A percentile compares a stretch with the other conserved stretches of the same genome.
phyloP scores from a whole-genome alignment of 495 filamentous ascomycete species.

The Aspergillus carlsbadensis region DNA sequence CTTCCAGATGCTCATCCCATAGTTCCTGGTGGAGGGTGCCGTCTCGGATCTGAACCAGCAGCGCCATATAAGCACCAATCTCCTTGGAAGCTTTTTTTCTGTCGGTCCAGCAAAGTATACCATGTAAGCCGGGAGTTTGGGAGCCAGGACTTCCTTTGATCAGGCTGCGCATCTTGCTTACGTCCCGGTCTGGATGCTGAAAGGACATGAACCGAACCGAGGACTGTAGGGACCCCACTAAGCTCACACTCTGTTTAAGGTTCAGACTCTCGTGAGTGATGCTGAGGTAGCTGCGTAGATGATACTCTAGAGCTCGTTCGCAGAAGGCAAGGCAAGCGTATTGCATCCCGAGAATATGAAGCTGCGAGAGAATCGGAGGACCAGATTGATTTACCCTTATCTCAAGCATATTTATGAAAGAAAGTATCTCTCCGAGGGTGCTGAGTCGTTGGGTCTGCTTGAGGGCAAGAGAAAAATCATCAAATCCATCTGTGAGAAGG shows the following conservation, averaged over 20 bases:
- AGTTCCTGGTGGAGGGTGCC: slow-evolving; percentile 8
- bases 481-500: slow-evolving; percentile 13
- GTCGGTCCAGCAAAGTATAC: slow-evolving; percentile 21
- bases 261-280: slow-evolving; percentile 3
- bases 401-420: slow-evolving; percentile 27
- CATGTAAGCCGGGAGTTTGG: slow-evolving; percentile 18
- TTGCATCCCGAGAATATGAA: slow-evolving; percentile 25
- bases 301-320: slow-evolving; percentile 23
- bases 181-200: slow-evolving; percentile 24
- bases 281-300: slow-evolving; percentile 19
- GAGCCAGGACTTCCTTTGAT: slow-evolving; percentile 27
- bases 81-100: neutral
- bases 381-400: slow-evolving; percentile 23
- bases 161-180: slow-evolving; percentile 20
- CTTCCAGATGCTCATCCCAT: slow-evolving; percentile 25
- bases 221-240: slow-evolving; percentile 24
- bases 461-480: slow-evolving; percentile 3
- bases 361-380: neutral
- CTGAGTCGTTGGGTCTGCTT: slow-evolving; percentile 17
- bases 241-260: neutral
- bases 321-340: slow-evolving; percentile 34
- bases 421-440: slow-evolving; percentile 30
- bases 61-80: slow-evolving; percentile 19
- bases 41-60: slow-evolving; percentile 26
- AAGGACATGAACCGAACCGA: slow-evolving; percentile 24